Conservation (phyloP, 306 rosid species). For the Pyrus communis region DNA sequence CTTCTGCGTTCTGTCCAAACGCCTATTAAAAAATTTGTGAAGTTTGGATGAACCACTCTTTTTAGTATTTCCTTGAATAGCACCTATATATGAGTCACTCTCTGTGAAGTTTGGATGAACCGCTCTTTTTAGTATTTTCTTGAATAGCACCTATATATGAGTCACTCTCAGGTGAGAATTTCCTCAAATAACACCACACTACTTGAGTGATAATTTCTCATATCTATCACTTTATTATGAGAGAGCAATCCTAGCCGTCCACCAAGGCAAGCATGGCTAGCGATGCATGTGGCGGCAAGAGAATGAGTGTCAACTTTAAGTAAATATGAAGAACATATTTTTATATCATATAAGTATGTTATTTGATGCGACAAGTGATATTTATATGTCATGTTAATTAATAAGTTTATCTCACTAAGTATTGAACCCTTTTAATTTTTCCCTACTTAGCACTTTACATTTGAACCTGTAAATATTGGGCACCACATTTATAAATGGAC, state of each 20-base stretch:
- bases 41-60: neutral
- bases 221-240: neutral
- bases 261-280: neutral
- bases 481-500: neutral
- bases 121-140: too few relatives aligned
- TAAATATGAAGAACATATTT: too few relatives aligned
- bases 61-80: neutral
- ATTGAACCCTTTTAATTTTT: too few relatives aligned
- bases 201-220: neutral
- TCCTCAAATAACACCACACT: neutral
- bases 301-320: neutral
- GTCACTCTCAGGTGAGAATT: too few relatives aligned
- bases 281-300: neutral
- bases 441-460: too few relatives aligned
- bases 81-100: neutral
- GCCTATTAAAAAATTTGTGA: too few relatives aligned
- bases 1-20: too few relatives aligned
- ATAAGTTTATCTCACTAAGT: too few relatives aligned
- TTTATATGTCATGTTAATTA: too few relatives aligned
- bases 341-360: too few relatives aligned
- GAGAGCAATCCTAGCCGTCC: neutral
- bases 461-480: neutral
- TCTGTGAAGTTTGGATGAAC: neutral
- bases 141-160: neutral
- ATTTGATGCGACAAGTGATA: fast-evolving